phyloP scores from a whole-genome alignment of 257 asterid species.

The Salvia rosmarinus region DNA sequence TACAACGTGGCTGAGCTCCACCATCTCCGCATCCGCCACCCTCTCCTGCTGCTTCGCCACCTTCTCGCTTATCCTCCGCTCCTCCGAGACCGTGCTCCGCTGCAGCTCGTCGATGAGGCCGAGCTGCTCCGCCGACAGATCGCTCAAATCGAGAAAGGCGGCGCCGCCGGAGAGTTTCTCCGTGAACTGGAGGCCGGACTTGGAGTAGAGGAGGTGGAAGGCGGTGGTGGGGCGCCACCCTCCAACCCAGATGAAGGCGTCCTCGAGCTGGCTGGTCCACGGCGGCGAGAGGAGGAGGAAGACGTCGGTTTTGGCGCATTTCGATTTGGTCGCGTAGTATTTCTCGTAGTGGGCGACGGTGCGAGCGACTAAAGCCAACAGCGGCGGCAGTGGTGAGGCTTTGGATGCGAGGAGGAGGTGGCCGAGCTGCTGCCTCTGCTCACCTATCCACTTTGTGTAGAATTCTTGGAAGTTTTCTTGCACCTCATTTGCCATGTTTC shows the following conservation, averaged over 20 bases:
- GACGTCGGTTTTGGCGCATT: slow-evolving; percentile 34
- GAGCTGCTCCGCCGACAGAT: slow-evolving; percentile 39
- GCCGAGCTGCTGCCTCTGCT: too few relatives aligned
- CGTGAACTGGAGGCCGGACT: slow-evolving; percentile 48
- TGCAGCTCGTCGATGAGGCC: slow-evolving; percentile 40
- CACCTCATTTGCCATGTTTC: neutral
- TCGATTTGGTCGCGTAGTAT: slow-evolving; percentile 42
- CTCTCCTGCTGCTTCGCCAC: slow-evolving; percentile 50
- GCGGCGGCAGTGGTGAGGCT: too few relatives aligned
- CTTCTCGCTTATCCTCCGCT: slow-evolving; percentile 42
- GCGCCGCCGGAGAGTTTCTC: slow-evolving; percentile 31
- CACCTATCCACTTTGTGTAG: slow-evolving; percentile 23
- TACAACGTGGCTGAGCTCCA: slow-evolving; percentile 44
- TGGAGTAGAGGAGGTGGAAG: slow-evolving; percentile 54
- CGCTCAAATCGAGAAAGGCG: slow-evolving; percentile 26
- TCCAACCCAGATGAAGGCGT: slow-evolving; percentile 57
- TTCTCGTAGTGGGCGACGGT: slow-evolving; percentile 42
- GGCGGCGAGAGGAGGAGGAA: slow-evolving; percentile 43
- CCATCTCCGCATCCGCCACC: slow-evolving; percentile 48
- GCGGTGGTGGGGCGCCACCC: slow-evolving; percentile 68
- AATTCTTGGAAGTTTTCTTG: slow-evolving; percentile 13
- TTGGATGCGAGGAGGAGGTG: too few relatives aligned
- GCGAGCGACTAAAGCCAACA: too few relatives aligned
- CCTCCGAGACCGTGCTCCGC: slow-evolving; percentile 34
- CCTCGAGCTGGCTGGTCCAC: slow-evolving; percentile 48